Evolutionary conservation across 352 stramenopile genomes (phyloP).

Genomic region (Halophytophthora batemanensis): DNA sequence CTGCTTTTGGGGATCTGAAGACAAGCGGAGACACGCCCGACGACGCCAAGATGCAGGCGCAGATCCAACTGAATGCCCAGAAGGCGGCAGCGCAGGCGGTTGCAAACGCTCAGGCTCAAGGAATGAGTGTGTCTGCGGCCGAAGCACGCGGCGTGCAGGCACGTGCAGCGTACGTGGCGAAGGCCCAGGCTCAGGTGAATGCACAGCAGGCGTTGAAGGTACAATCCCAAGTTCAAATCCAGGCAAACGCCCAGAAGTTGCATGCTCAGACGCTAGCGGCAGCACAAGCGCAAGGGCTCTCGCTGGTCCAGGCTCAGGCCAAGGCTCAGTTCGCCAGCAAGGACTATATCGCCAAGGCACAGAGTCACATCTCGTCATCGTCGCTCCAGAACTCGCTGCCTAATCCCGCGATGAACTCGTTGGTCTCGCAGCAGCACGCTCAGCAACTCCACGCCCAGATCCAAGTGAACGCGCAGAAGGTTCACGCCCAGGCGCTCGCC

Average conservation of each 20-base stretch:
- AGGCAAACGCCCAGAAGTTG: constrained; percentile 86
- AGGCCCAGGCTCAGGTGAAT: constrained; percentile 84
- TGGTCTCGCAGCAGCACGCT: constrained; percentile 77
- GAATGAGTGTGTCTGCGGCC: constrained; percentile 57
- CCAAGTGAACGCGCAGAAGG: constrained; percentile 88
- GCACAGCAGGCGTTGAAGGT: constrained; percentile 79
- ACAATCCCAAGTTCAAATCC: constrained; percentile 87
- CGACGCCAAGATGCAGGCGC: constrained; percentile 77
- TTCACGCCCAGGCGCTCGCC: constrained; percentile 85
- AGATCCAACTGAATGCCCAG: constrained; percentile 84
- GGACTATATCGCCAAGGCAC: constrained; percentile 87
- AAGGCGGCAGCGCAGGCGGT: constrained; percentile 82
- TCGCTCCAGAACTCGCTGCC: constrained; percentile 50
- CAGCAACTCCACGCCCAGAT: constrained; percentile 87
- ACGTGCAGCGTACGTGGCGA: constrained; percentile 81
- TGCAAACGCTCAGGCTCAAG: constrained; percentile 74
- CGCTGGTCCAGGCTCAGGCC: constrained; percentile 80
- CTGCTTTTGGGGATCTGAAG: constrained; percentile 36
- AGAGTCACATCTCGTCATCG: constrained; percentile 75
- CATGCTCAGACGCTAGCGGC: constrained; percentile 82
- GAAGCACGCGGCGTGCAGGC: constrained; percentile 80
- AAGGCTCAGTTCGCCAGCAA: constrained; percentile 87
- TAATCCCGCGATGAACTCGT: constrained; percentile 42
- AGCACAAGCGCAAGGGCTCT: constrained; percentile 82
- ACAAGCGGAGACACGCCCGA: constrained; percentile 35